phyloP scores from a whole-genome alignment of 2,329 filamentous ascomycete genomes.

The Cytospora leucostoma region DNA sequence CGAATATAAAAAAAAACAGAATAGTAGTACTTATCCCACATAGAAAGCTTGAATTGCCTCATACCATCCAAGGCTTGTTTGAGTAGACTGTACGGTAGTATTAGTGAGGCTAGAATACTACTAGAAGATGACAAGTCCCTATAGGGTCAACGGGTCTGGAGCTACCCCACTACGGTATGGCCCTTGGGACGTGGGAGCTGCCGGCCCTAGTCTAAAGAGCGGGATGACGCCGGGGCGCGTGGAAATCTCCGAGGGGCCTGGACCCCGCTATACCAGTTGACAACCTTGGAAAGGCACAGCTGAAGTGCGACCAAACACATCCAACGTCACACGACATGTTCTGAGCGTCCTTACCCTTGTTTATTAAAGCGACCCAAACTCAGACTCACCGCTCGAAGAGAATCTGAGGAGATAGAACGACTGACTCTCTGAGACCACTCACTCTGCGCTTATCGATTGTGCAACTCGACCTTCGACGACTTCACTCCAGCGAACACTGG shows the following conservation, averaged over 20 bases:
- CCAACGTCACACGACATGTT: slow-evolving; percentile 18
- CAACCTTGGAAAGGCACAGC: slow-evolving; percentile 22
- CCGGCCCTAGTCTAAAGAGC: slow-evolving; percentile 9
- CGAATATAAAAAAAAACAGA: neutral
- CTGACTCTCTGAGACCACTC: no score
- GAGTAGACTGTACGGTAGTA: neutral
- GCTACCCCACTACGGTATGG: slow-evolving; percentile 11
- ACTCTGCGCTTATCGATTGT: no score
- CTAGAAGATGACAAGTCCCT: neutral
- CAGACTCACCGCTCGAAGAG: no score
- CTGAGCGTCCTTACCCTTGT: neutral
- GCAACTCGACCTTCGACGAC: no score
- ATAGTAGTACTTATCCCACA: neutral
- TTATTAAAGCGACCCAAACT: neutral
- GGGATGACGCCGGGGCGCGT: slow-evolving; percentile 19
- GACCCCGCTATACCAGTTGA: slow-evolving; percentile 4
- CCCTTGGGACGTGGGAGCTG: neutral
- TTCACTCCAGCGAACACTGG: neutral
- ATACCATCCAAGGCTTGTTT: neutral
- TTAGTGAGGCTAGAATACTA: neutral
- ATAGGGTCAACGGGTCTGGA: neutral
- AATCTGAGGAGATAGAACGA: no score
- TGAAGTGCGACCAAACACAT: slow-evolving; percentile 18
- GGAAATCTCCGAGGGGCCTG: slow-evolving; percentile 17
- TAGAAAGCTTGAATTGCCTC: neutral